Percentiles rank a stretch among this genome's conserved stretches.
Evolutionary conservation across 164 flowering plant genomes (phyloP).

Genomic region (Vitis amurensis): DNA sequence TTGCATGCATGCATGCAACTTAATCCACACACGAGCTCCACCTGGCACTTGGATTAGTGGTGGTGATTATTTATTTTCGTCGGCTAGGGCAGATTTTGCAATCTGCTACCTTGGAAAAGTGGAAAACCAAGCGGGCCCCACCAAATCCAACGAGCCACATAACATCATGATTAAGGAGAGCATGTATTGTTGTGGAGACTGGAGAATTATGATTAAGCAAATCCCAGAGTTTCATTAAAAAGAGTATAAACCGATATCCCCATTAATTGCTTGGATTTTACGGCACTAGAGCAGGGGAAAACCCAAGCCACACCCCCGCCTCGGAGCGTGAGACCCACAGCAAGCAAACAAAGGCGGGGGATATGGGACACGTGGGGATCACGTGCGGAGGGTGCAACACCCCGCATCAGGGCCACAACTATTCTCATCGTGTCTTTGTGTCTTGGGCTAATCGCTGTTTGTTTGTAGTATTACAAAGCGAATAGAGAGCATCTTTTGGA

Average conservation of each 20-base stretch:
- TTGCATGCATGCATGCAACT: constrained; percentile 37
- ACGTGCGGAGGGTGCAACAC: too few species aligned
- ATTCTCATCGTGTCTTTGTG: constrained; percentile 1
- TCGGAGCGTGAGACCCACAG: constrained; percentile 1
- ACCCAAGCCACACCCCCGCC: not conserved
- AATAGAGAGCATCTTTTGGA: constrained; percentile 67
- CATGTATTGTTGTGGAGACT: not conserved
- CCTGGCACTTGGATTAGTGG: constrained; percentile 41
- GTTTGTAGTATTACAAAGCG: constrained; percentile 24
- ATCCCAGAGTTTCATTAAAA: constrained; percentile 34
- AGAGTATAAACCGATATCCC: constrained; percentile 17
- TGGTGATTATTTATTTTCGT: constrained; percentile 11
- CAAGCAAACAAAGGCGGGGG: not conserved
- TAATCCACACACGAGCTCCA: constrained; percentile 23
- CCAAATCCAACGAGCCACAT: constrained; percentile 48
- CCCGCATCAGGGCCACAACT: too few species aligned
- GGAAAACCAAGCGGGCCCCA: constrained; percentile 33
- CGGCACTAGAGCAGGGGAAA: constrained; percentile 1
- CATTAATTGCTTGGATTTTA: constrained; percentile 18
- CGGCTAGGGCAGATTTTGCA: constrained; percentile 6
- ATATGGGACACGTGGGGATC: constrained; percentile 6
- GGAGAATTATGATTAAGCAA: constrained; percentile 32
- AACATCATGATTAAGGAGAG: constrained; percentile 30
- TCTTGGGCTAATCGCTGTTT: constrained; percentile 35
- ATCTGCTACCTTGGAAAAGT: constrained; percentile 28